Percentiles rank a stretch among this genome's conserved stretches.
Evolutionary conservation across 2,329 filamentous ascomycete species (phyloP).

Genomic region (Ceratocystis papillata): DNA sequence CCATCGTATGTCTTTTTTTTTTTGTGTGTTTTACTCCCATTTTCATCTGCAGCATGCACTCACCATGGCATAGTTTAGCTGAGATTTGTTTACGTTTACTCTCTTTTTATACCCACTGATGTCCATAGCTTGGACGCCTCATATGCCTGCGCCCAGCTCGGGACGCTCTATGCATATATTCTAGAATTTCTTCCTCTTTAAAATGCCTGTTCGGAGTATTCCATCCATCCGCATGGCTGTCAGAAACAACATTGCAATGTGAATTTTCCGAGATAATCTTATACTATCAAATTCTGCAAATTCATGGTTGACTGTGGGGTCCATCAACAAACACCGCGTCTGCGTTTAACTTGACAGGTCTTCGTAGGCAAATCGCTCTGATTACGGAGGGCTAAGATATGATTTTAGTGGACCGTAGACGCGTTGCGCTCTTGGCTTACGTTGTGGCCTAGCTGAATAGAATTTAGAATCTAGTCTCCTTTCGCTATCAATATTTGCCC

Average conservation of each 20-base stretch:
- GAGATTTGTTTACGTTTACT: not conserved
- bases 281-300: not conserved
- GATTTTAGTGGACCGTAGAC: not conserved
- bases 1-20: slow-evolving; percentile 1
- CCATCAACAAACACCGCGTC: not conserved
- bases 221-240: not conserved
- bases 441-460: not conserved
- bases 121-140: too few relatives aligned
- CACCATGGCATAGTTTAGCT: not conserved
- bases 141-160: too few relatives aligned
- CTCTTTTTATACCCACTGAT: not conserved
- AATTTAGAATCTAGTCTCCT: too few relatives aligned
- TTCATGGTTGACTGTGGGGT: not conserved
- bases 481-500: too few relatives aligned
- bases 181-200: too few relatives aligned
- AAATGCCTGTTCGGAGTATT: too few relatives aligned
- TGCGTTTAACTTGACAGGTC: slow-evolving; percentile 1
- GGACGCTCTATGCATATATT: too few relatives aligned
- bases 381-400: not conserved
- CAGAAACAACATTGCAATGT: not conserved
- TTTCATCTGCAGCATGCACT: not conserved
- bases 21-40: not conserved
- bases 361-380: not conserved
- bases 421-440: not conserved
- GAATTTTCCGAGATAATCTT: not conserved